Conservation (phyloP, 139 green algal species). For the Mesotaenium endlicherianum region DNA sequence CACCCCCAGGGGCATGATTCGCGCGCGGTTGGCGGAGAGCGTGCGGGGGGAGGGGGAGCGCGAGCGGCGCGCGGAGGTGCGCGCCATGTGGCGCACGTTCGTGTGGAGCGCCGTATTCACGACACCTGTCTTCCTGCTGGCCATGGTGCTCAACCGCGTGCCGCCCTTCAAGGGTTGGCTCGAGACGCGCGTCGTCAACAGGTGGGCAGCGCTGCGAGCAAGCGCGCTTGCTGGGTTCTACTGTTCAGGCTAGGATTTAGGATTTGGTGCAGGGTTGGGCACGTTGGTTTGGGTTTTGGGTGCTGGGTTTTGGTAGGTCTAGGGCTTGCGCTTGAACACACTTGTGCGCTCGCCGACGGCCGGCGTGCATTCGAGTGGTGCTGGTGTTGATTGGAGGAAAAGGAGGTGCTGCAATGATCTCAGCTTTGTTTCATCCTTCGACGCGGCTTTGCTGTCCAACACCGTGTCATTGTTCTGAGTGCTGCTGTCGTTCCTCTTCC, state of each 20-base stretch:
- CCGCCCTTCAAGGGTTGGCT: slow-evolving; percentile 52
- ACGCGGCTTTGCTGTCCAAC: too few species aligned
- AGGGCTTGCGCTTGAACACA: background rate
- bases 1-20: background rate
- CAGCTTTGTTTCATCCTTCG: too few species aligned
- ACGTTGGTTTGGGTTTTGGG: background rate
- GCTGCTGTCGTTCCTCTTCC: too few species aligned
- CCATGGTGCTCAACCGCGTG: slow-evolving; percentile 81
- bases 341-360: background rate
- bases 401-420: too few species aligned
- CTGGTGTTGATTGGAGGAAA: too few species aligned
- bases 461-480: too few species aligned
- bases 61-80: slow-evolving; percentile 9
- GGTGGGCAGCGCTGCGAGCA: background rate
- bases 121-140: slow-evolving; percentile 81
- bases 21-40: slow-evolving; percentile 9
- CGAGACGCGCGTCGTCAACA: slow-evolving; percentile 24
- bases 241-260: background rate
- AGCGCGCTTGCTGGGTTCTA: background rate
- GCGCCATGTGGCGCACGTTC: slow-evolving; percentile 5
- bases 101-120: slow-evolving; percentile 68
- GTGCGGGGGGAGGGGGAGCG: slow-evolving; percentile 7
- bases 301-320: background rate
- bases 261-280: background rate
- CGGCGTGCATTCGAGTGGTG: too few species aligned